Evolutionary conservation across 345 rosid genomes (phyloP), one percentile per base, ranked within the genome.

Genomic region (Hypericum perforatum): DNA sequence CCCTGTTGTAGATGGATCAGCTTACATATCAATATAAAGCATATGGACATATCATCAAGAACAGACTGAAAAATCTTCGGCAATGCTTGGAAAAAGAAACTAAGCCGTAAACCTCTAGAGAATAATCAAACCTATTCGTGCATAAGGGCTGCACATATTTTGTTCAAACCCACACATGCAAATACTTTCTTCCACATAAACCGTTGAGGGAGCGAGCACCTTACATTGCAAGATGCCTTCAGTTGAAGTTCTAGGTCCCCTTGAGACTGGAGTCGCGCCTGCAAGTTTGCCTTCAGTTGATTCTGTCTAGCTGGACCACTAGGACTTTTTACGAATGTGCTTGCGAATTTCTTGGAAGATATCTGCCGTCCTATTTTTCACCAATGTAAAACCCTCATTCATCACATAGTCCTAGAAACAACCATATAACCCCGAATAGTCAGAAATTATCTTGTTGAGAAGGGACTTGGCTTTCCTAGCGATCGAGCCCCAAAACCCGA

Each of bases 241-340:
- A 51, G 13, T 32, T 51, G 54, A 54, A 78, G 89, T 68, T 63
- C 63, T 41, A 52, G 66, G 11, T 90, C 94, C 12, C 75, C 60
- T 74, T 77, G 84, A 54, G 53, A 52, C 22, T 63, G 72, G 3
- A 53, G 52, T 39, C 57, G 63, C 36, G 7, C 36, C 6, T 41
- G 45, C 10, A 68, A 43, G 61, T 71, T 77, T 45, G 49, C 62
- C 55, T 68, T 68, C 14, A 58, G 56, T 57, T 60, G 73, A 61
- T 45, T 56, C 47, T 52, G 46, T 5, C 57, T 59, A 36, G 64
- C 52, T 52, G 52, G 29, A 47, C 41, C 52, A 37, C 37, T 11
- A 16, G 67, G 60, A n/a, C 53, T 62, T 68, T 43, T 62, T 62
- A 39, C 39, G 48, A 44, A 68, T 62, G 37, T 68, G 72, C 55